Base-by-base conservation (phyloP, 306 rosid species). In the Corylus avellana region DNA sequence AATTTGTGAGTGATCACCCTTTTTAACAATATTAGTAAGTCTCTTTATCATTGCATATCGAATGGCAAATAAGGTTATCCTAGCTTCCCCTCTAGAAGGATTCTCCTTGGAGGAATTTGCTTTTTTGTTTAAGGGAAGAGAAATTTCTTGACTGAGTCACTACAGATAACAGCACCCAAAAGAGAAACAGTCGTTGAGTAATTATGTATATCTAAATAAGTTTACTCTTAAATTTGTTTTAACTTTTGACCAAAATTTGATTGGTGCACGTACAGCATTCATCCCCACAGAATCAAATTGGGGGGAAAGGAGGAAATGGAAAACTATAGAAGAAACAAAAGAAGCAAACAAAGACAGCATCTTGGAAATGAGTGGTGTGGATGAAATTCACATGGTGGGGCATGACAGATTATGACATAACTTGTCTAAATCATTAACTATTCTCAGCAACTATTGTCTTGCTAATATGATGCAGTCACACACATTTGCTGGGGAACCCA, bases 391-490 rank as follows among this genome's bases (percentile, higher is more conserved):
- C 17, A 67, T 42, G 72, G 72, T 67, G 51, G 51, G 72, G 16
- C 72, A 39, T 37, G 72, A 18, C 42, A 2, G 10, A 11, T 16
- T 17, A 66, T 58, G 25, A n/a, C 35, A 58, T 20, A 59, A 25
- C 7, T 4, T 5, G 20, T 11, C 46, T 44, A 66, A 66, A 64
- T 56, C 22, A 25, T 6, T 4, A 75, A 78, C 57, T 42, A 50
- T 59, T 66, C 59, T 42, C 70, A 12, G 49, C 35, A 35, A 75
- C 78, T 86, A 61, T 85, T 82, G 51, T 76, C 35, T 51, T 77
- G 80, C 17, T 50, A 56, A 77, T 69, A 68, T 84, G 89, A 76
- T 78, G 81, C 72, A 69, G 68, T 77, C 79, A 79, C 79, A 81
- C 79, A 70, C 58, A 32, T 61, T 73, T 84, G 85, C 69, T 84